phyloP scores from a whole-genome alignment of 441 rosid genomes.

The Pelargonium myrrhifolium region DNA sequence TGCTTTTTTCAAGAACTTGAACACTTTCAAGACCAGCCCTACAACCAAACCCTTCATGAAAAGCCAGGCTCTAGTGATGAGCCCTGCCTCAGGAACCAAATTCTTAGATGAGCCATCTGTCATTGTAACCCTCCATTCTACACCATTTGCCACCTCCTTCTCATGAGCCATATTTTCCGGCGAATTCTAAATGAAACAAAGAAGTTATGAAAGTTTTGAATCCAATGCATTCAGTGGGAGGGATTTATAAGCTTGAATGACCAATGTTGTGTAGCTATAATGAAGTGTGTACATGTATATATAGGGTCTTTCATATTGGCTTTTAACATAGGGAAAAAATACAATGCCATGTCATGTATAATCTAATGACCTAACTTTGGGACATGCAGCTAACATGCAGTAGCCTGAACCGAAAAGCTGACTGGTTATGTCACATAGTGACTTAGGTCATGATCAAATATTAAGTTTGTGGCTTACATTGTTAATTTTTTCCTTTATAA shows the following conservation, averaged over 20 bases:
- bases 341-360: background rate
- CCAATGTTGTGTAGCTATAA: background rate
- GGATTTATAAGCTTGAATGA: background rate
- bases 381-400: too few species aligned
- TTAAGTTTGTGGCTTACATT: background rate
- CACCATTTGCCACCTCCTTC: conserved; percentile 20
- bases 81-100: conserved; percentile 26
- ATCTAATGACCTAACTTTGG: background rate
- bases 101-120: conserved; percentile 36
- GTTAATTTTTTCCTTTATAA: background rate
- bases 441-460: background rate
- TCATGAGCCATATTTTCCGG: conserved; percentile 22
- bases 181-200: background rate
- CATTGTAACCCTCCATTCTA: conserved; percentile 44
- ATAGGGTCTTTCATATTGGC: conserved; percentile 5
- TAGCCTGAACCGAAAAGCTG: conserved; percentile 14
- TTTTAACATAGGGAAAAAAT: conserved; percentile 7
- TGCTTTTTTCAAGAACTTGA: conserved; percentile 31
- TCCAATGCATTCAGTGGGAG: conserved; percentile 15
- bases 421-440: conserved; percentile 4
- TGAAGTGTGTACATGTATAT: background rate
- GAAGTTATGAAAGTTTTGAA: background rate
- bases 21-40: conserved; percentile 20
- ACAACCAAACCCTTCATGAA: conserved; percentile 25
- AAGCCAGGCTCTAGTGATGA: conserved; percentile 8